phyloP scores from a whole-genome alignment of 257 asterid genomes.

The Scutellaria baicalensis region DNA sequence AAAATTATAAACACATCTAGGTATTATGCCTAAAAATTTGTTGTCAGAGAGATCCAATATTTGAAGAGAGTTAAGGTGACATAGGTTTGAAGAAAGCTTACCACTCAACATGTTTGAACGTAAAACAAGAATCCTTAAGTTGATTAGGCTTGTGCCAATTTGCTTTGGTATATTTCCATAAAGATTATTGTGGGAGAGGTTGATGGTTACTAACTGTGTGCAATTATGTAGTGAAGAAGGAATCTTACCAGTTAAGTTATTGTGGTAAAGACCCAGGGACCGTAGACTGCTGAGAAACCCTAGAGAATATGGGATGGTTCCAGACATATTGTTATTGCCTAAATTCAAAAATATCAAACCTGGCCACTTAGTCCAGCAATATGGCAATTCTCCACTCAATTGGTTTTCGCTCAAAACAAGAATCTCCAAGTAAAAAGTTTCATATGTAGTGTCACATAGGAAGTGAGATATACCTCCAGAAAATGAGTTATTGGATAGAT shows the following conservation, averaged over 20 bases:
- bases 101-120: constrained; percentile 32
- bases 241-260: constrained; percentile 21
- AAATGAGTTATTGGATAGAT: constrained; percentile 29
- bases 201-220: constrained; percentile 6
- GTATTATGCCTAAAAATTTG: no score
- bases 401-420: constrained; percentile 26
- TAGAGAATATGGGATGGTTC: constrained; percentile 28
- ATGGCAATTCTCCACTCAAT: constrained; percentile 23
- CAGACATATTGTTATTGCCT: constrained; percentile 21
- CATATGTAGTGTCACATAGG: constrained; percentile 1
- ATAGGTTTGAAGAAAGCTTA: constrained; percentile 9
- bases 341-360: constrained; percentile 5
- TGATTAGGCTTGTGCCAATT: background rate
- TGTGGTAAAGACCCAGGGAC: constrained; percentile 17
- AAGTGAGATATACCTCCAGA: constrained; percentile 17
- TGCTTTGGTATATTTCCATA: constrained; percentile 22
- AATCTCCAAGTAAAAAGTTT: background rate
- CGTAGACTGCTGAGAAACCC: background rate
- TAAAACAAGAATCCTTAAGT: constrained; percentile 16
- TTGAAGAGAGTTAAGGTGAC: no score
- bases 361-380: constrained; percentile 28
- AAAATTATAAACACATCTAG: no score
- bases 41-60: no score
- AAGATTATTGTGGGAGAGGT: constrained; percentile 20
- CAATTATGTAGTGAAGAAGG: constrained; percentile 20